Conservation (phyloP, 129 eudicot species). For the Gnaphalium uliginosum region DNA sequence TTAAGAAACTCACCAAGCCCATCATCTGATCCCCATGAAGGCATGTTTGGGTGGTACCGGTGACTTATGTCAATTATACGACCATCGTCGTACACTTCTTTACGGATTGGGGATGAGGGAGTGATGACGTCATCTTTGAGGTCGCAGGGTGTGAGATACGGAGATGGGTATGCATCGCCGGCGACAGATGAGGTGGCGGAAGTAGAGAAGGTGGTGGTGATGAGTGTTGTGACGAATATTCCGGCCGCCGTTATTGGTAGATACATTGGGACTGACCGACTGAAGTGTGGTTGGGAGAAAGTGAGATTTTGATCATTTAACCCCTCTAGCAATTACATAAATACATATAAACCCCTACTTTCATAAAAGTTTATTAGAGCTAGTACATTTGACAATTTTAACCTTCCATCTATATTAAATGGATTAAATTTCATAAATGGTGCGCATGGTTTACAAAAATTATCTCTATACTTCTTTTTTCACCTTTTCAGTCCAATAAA, state of each 20-base stretch:
- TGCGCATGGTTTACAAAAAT: no score
- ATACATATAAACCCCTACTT: background rate
- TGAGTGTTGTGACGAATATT: conserved; percentile 5
- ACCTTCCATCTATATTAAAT: no score
- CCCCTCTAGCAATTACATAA: background rate
- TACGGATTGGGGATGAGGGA: conserved; percentile 24
- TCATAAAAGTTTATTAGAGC: no score
- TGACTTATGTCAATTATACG: conserved; percentile 55
- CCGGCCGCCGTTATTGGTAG: background rate
- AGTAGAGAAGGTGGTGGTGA: background rate
- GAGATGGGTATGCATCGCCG: conserved; percentile 27
- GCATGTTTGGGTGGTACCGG: conserved; percentile 40
- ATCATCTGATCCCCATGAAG: conserved; percentile 43
- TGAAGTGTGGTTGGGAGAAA: background rate
- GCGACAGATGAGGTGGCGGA: background rate
- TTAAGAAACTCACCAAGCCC: conserved; percentile 44
- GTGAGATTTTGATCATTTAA: background rate
- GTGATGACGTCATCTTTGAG: conserved; percentile 10
- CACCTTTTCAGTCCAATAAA: no score
- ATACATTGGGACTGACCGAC: conserved; percentile 18
- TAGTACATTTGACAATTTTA: no score
- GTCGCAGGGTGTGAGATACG: conserved; percentile 26
- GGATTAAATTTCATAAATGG: no score
- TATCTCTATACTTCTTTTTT: no score
- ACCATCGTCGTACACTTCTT: conserved; percentile 46